Evolutionary conservation across 139 green algal species (phyloP).

Genomic region (Picochlorum sp.): DNA sequence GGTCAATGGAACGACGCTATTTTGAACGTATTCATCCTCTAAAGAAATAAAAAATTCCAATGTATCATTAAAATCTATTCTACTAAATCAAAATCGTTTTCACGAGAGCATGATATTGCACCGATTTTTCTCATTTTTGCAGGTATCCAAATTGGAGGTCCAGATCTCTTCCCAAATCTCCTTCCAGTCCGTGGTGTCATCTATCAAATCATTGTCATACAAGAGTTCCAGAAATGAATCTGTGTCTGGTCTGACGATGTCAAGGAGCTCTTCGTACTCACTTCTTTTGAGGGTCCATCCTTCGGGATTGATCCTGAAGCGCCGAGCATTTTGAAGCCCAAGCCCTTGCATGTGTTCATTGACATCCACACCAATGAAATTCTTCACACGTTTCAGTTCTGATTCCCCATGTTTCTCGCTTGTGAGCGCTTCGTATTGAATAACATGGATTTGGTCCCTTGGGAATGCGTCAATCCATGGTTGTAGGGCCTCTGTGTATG

Average conservation of each 20-base stretch:
- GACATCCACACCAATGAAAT: neutral
- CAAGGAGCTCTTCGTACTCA: neutral
- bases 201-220: conserved; percentile 2
- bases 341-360: neutral
- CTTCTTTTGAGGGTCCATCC: conserved; percentile 3
- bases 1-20: no score
- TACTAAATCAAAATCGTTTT: no score
- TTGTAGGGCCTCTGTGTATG: conserved; percentile 1
- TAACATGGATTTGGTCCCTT: conserved; percentile 2
- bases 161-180: conserved; percentile 8
- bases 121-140: neutral
- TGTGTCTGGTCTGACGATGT: conserved; percentile 6
- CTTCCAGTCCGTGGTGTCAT: neutral
- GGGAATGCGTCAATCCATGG: conserved; percentile 4
- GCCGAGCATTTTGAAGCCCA: conserved; percentile 4
- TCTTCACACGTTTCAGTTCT: conserved; percentile 1
- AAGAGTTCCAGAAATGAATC: neutral
- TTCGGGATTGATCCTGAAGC: conserved; percentile 7
- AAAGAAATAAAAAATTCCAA: no score
- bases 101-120: no score
- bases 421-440: conserved; percentile 12
- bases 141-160: conserved; percentile 2
- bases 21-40: no score
- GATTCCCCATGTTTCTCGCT: neutral
- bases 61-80: no score